Conservation (phyloP, 202 grass and related monocot species). For the Carex arenaria region DNA sequence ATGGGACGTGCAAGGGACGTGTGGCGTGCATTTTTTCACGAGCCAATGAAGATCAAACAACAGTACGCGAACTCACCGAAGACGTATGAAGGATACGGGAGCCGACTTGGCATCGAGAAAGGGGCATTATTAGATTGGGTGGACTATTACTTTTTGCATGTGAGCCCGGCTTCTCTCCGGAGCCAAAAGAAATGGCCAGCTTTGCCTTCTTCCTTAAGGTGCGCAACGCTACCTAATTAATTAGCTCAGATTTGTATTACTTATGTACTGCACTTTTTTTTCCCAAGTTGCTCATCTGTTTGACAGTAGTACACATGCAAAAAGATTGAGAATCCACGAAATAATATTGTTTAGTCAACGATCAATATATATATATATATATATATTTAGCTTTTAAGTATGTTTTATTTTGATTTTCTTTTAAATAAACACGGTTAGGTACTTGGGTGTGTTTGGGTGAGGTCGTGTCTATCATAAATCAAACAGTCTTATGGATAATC, state of each 20-base stretch:
- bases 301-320: neutral
- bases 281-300: neutral
- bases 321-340: neutral
- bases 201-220: conserved; percentile 44
- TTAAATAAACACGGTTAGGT: neutral
- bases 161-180: conserved; percentile 49
- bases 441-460: neutral
- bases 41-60: conserved; percentile 50
- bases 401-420: neutral
- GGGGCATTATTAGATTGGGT: conserved; percentile 71
- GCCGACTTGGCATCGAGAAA: conserved; percentile 55
- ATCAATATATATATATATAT: neutral
- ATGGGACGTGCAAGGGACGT: conserved; percentile 29
- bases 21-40: conserved; percentile 65
- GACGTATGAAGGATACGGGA: conserved; percentile 96
- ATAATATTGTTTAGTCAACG: neutral
- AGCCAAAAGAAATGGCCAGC: conserved; percentile 71
- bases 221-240: neutral
- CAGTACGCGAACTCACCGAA: conserved; percentile 69
- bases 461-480: neutral
- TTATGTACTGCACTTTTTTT: no score
- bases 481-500: neutral
- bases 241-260: neutral
- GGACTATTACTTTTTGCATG: conserved; percentile 85
- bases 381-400: neutral